These are phyloP conservation scores for Phylloboletellus chloephorus DNA, from an alignment of 1,284 basidiomycete species.

Conservation along the genomic window DNA sequence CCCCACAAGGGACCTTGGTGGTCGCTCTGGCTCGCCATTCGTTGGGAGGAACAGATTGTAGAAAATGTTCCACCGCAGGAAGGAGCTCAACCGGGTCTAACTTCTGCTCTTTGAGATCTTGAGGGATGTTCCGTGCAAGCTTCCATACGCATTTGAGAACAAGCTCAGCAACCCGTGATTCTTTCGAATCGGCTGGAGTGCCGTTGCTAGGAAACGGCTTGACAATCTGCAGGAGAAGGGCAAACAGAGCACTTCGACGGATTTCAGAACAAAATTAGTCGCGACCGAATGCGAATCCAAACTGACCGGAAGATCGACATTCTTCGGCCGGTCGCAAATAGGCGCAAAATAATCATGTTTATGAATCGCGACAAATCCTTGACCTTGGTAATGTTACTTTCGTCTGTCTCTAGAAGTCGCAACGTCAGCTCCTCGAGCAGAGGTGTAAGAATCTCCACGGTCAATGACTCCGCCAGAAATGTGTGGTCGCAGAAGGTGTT, in stretches of 20 bases:
- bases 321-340: constrained; percentile 87
- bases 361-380: constrained; percentile 93
- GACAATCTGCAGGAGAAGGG: constrained; percentile 82
- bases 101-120: constrained; percentile 76
- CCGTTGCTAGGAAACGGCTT: constrained; percentile 76
- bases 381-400: constrained; percentile 66
- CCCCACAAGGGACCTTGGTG: constrained; percentile 89
- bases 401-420: constrained; percentile 87
- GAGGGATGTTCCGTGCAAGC: constrained; percentile 88
- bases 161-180: constrained; percentile 90
- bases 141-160: constrained; percentile 99
- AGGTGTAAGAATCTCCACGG: constrained; percentile 72
- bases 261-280: constrained; percentile 6
- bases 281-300: constrained; percentile 3
- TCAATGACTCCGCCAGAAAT: constrained; percentile 75
- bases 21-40: constrained; percentile 92
- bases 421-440: constrained; percentile 85
- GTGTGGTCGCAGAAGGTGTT: constrained; percentile 88
- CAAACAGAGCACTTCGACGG: constrained; percentile 62
- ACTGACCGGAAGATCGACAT: constrained; percentile 89
- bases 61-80: constrained; percentile 91
- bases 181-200: constrained; percentile 64
- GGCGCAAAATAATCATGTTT: constrained; percentile 94
- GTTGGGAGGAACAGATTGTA: constrained; percentile 89
- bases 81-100: constrained; percentile 87